Evolutionary conservation across 106 monocot species (phyloP).

Genomic region (Triglochin maritima): DNA sequence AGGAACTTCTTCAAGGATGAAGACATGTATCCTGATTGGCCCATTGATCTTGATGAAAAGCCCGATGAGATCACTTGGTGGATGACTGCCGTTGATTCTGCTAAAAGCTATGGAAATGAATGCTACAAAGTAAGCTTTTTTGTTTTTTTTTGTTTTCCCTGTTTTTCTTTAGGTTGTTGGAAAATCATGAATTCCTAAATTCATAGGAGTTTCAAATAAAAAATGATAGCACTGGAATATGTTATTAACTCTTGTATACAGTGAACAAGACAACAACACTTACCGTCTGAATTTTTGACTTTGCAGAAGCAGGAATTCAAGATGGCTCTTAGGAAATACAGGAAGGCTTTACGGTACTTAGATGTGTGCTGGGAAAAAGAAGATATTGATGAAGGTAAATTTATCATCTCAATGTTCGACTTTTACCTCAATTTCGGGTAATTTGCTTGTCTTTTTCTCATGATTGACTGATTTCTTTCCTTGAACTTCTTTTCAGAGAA

Average conservation of each 20-base stretch:
- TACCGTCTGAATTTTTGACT: background rate
- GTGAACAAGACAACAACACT: too few relatives aligned
- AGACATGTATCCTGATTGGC: conserved; percentile 70
- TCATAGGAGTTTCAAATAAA: background rate
- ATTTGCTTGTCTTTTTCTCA: background rate
- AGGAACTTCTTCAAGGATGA: conserved; percentile 77
- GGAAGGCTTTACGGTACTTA: conserved; percentile 39
- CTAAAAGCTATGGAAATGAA: conserved; percentile 35
- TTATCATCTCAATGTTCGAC: background rate
- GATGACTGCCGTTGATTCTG: conserved; percentile 35
- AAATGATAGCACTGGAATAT: background rate
- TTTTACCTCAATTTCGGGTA: background rate
- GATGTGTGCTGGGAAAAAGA: conserved; percentile 41
- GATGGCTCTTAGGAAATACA: conserved; percentile 39
- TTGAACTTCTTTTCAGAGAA: conserved; percentile 18
- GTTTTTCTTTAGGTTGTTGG: background rate
- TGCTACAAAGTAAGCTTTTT: conserved; percentile 22
- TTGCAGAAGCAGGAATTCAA: conserved; percentile 36
- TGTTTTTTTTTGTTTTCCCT: background rate
- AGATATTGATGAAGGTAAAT: conserved; percentile 34
- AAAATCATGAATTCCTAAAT: background rate
- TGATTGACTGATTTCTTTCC: background rate
- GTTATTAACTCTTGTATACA: background rate
- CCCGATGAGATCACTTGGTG: conserved; percentile 33
- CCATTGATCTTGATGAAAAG: conserved; percentile 42